A percentile compares a stretch with the other conserved stretches of the same genome.
These are phyloP conservation scores for Hypoxylon sp. DNA, from an alignment of 2,329 filamentous ascomycete species.

Conservation along the genomic window DNA sequence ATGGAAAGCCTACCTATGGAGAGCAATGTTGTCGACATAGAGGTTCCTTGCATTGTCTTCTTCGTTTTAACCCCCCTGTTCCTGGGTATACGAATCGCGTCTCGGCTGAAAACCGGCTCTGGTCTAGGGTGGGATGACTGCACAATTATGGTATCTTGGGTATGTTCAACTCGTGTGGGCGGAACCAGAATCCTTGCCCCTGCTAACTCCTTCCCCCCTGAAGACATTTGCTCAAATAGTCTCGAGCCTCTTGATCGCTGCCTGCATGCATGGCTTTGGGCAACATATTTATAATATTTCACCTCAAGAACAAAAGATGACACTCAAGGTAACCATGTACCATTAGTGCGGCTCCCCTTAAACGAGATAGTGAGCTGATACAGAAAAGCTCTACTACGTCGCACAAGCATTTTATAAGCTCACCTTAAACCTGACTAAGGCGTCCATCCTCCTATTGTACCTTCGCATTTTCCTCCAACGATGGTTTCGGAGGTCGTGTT, in stretches of 20 bases:
- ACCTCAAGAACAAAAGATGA: constrained; percentile 54
- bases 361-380: constrained; percentile 13
- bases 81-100: constrained; percentile 59
- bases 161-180: constrained; percentile 30
- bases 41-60: constrained; percentile 60
- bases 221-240: constrained; percentile 58
- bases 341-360: neutral
- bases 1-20: constrained; percentile 53
- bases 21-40: constrained; percentile 58
- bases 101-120: constrained; percentile 56
- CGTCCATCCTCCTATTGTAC: constrained; percentile 68
- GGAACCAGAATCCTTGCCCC: neutral
- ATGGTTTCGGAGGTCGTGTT: constrained; percentile 63
- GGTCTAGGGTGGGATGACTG: constrained; percentile 61
- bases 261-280: constrained; percentile 61
- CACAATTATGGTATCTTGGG: constrained; percentile 55
- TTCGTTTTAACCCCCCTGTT: constrained; percentile 61
- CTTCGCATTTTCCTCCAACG: constrained; percentile 66
- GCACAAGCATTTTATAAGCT: constrained; percentile 69
- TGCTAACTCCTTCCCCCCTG: constrained; percentile 14
- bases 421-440: constrained; percentile 67
- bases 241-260: constrained; percentile 58
- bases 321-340: constrained; percentile 53
- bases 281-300: constrained; percentile 58
- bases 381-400: constrained; percentile 63